Evolutionary conservation across 1,139 yeast species (phyloP), one percentile per base, ranked within the genome.

Genomic region (Sugiyamaella xylanicola): DNA sequence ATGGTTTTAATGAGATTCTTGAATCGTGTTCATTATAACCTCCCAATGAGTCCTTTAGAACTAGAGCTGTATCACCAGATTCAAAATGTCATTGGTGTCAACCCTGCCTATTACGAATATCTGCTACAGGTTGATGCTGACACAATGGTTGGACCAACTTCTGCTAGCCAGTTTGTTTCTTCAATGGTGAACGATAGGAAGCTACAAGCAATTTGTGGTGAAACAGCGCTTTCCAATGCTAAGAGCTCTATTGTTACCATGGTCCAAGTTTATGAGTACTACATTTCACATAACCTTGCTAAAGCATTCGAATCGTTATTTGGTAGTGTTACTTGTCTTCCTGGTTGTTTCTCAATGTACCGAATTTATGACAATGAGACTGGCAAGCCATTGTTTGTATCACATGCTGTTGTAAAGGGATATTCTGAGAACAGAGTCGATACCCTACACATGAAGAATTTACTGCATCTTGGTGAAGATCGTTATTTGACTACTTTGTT

Each of bases 241-340:
- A 68, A 72, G 44, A 65, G 68, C 21, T 70, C 76, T 25, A 65
- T 75, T 55, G 68, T 72, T 46, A 74, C 78, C 1, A 75, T 75
- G 78, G 71, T 74, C 56, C 78, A 74, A 59, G 78, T 74, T 8
- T 74, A 74, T 61, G 78, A 74, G 59, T 74, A 74, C 66, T 74
- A 72, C 59, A 74, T 75, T 63, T 74, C 77, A 20, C 78, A 74
- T 61, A 73, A 75, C 56, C 60, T 74, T 54, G 71, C 76, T 37
- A 74, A 74, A 61, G 76, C 78, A 0, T 74, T 74, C 56, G 78
- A 74, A 59, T 66, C 72, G 47, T 62, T 74, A 58, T 74, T 74
- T 59, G 78, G 78, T 8, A 63, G 71, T 19, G 78, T 74, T 13
- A 74, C 78, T 3, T 74, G 78, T 67, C 63, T 74, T 41, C 78